Base-by-base conservation (phyloP, 352 stramenopile genomes). In the Pythium vanterpoolii region DNA sequence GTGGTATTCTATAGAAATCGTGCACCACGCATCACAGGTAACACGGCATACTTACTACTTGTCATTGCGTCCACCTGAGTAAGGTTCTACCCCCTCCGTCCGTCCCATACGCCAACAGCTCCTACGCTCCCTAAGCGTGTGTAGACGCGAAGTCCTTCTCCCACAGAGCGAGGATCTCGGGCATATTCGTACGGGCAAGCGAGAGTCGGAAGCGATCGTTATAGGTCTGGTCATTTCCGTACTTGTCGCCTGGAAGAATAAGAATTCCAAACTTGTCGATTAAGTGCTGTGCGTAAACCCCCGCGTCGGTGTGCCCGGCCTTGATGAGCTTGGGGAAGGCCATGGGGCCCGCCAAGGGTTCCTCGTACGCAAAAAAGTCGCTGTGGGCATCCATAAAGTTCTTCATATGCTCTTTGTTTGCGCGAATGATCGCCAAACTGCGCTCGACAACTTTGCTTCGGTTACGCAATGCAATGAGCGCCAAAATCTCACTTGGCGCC, bases 401-500 rank as follows among this genome's bases (percentile, higher is more conserved):
- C 2, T 64, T 8, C 10, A 84, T 54, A 11, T 50, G 54, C 0
- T 33, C 33, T 30, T 56, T 57, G 31, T 64, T 71, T 7, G 39
- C 51, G 19, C 50, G 14, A 8, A 77, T 66, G 51, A 83, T 68
- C 11, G 31, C 50, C 42, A 75, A 23, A 44, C 71, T 84, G 13
- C 68, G 55, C 30, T 56, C 43, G 28, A 77, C 31, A 24, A 85
- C 56, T 0, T 43, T 24, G n/a, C 30, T 21, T n/a, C 48, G 51
- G 31, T 78, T 72, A 14, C 74, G 72, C 1, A 90, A 48, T 8
- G 59, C 80, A 26, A 89, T 87, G 23, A 76, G 56, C 18, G 78
- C 63, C n/a, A 91, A 58, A 23, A 88, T 76, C 71, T 91, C 73
- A 51, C 64, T 77, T 16, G 81, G 81, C 0, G 52, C 71, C 0